phyloP scores from a whole-genome alignment of 768 basidiomycete species.

The Amanita rubescens region DNA sequence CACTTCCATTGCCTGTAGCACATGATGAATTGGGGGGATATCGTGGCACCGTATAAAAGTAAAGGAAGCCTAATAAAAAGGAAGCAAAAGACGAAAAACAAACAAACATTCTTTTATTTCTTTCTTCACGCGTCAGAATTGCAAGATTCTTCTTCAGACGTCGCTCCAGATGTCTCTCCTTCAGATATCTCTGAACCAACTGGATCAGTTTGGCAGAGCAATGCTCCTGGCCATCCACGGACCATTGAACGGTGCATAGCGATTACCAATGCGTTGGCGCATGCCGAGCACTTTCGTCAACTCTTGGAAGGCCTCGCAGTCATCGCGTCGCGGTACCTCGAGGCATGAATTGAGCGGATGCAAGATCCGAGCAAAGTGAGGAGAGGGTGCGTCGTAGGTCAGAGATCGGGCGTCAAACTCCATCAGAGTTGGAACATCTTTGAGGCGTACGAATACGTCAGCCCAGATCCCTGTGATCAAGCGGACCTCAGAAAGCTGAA shows the following conservation, averaged over 20 bases:
- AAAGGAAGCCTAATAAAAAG: too few relatives aligned
- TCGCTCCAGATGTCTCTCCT: too few relatives aligned
- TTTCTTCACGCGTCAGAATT: too few relatives aligned
- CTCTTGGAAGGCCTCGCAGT: conserved; percentile 4
- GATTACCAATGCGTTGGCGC: background rate
- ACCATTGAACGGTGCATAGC: background rate
- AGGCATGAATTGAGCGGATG: conserved; percentile 1
- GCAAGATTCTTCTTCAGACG: too few relatives aligned
- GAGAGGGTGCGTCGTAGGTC: conserved; percentile 1
- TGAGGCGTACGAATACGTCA: background rate
- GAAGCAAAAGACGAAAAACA: too few relatives aligned
- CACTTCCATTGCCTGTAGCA: too few relatives aligned
- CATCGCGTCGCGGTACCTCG: conserved; percentile 2
- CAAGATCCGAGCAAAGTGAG: conserved; percentile 3
- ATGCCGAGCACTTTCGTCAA: background rate
- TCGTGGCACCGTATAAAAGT: too few relatives aligned
- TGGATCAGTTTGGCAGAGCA: background rate
- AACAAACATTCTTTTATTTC: too few relatives aligned
- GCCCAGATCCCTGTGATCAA: background rate
- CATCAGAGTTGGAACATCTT: background rate
- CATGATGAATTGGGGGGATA: too few relatives aligned
- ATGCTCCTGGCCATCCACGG: background rate
- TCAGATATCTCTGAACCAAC: background rate
- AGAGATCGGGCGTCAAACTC: background rate
- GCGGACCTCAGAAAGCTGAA: background rate